Conservation (phyloP, 805 yeast genomes). For the Hemisphaericaspora nanyangensis region DNA sequence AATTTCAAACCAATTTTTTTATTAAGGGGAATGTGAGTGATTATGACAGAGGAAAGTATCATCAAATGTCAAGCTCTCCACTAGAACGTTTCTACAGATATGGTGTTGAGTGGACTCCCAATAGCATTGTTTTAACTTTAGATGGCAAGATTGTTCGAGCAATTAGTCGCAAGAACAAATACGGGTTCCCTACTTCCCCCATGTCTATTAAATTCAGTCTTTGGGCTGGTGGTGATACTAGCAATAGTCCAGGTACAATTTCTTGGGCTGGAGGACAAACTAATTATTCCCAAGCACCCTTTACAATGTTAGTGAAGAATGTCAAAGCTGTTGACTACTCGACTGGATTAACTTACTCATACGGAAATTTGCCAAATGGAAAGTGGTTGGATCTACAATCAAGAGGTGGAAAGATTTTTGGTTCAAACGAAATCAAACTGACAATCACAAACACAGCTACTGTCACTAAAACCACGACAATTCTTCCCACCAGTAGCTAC, state of each 20-base stretch:
- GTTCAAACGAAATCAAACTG: not conserved
- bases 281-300: constrained; percentile 28
- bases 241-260: constrained; percentile 32
- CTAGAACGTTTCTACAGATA: constrained; percentile 22
- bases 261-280: constrained; percentile 40
- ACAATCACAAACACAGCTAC: not conserved
- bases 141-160: constrained; percentile 26
- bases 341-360: constrained; percentile 24
- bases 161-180: constrained; percentile 14
- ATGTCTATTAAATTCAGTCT: constrained; percentile 32
- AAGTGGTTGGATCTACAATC: constrained; percentile 14
- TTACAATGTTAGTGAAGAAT: constrained; percentile 24
- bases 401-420: constrained; percentile 9
- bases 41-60: constrained; percentile 34
- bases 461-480: not conserved
- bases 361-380: constrained; percentile 20
- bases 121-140: constrained; percentile 25
- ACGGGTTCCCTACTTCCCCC: constrained; percentile 35
- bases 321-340: constrained; percentile 25
- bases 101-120: constrained; percentile 36
- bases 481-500: too few relatives aligned
- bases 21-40: constrained; percentile 35
- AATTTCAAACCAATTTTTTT: constrained; percentile 36
- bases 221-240: constrained; percentile 42
- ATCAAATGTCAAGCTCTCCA: constrained; percentile 21